Evolutionary conservation across 352 stramenopile species (phyloP).

Genomic region (Achlya hypogyna): DNA sequence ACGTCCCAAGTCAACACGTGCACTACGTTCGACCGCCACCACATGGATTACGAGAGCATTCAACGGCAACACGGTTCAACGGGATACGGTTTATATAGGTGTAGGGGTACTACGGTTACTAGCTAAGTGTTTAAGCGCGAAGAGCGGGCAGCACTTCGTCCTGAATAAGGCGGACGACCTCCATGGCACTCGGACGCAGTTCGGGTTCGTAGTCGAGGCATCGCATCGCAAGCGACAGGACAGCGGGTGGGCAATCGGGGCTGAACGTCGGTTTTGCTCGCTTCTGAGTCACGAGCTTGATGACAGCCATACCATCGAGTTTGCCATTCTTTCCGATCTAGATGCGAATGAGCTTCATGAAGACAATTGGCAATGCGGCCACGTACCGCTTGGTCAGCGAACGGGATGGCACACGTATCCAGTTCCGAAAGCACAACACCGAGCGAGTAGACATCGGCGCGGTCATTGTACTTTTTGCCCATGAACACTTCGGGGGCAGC

Average conservation of each 20-base stretch:
- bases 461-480: slow-evolving; percentile 82
- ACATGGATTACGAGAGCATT: too few relatives aligned
- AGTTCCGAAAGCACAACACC: slow-evolving; percentile 73
- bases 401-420: slow-evolving; percentile 66
- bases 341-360: too few relatives aligned
- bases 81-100: too few relatives aligned
- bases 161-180: slow-evolving; percentile 31
- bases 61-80: too few relatives aligned
- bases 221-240: slow-evolving; percentile 30
- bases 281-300: slow-evolving; percentile 68
- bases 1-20: too few relatives aligned
- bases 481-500: slow-evolving; percentile 72
- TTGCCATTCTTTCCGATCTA: slow-evolving; percentile 55
- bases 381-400: slow-evolving; percentile 68
- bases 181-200: slow-evolving; percentile 35
- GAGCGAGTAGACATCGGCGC: slow-evolving; percentile 80
- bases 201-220: slow-evolving; percentile 33
- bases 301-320: slow-evolving; percentile 76
- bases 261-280: slow-evolving; percentile 35
- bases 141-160: not conserved
- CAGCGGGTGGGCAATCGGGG: slow-evolving; percentile 28
- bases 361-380: slow-evolving; percentile 66
- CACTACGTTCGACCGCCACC: too few relatives aligned
- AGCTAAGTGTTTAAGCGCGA: too few relatives aligned
- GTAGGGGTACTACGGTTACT: too few relatives aligned